Percentiles rank a stretch among this genome's conserved stretches.
These are phyloP conservation scores for Zelopaecilomyces penicillatus DNA, from an alignment of 2,329 filamentous ascomycete species.

Conservation along the genomic window DNA sequence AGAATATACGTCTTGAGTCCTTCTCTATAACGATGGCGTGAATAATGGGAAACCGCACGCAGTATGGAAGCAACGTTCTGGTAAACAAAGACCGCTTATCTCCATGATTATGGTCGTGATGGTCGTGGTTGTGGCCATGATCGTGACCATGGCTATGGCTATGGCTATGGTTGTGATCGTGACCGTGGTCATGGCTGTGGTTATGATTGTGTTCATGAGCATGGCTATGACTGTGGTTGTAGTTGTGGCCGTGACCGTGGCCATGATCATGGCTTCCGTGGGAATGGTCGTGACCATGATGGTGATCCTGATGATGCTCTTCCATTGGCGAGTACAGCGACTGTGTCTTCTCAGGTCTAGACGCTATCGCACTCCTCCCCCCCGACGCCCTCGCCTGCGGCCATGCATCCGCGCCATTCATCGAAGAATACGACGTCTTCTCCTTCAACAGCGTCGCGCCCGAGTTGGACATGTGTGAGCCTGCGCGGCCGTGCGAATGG, in stretches of 20 bases:
- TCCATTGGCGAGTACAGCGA: conserved; percentile 21
- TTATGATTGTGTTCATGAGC: conserved; percentile 21
- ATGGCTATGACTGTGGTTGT: conserved; percentile 16
- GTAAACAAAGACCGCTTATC: conserved; percentile 60
- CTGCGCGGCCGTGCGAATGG: conserved; percentile 21
- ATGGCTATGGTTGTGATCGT: conserved; percentile 17
- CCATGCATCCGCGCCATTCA: conserved; percentile 31
- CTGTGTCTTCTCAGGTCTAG: conserved; percentile 18
- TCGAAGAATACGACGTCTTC: conserved; percentile 22
- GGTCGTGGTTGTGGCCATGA: conserved; percentile 17
- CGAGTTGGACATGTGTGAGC: conserved; percentile 23
- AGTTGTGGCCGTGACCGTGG: conserved; percentile 12
- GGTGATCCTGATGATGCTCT: conserved; percentile 4
- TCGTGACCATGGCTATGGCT: conserved; percentile 19
- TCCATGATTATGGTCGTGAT: conserved; percentile 31
- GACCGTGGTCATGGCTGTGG: conserved; percentile 17
- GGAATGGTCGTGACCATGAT: conserved; percentile 20
- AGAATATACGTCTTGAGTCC: conserved; percentile 91
- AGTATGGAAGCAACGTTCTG: conserved; percentile 59
- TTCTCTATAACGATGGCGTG: conserved; percentile 83
- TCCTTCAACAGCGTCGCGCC: conserved; percentile 20
- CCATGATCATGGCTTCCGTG: conserved; percentile 20
- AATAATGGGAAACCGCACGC: conserved; percentile 65
- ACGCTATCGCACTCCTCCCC: conserved; percentile 31
- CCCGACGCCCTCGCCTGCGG: conserved; percentile 31